Percentiles rank a stretch among this genome's conserved stretches.
Conservation (phyloP, 2,329 filamentous ascomycete species). For the Arthrinium puccinioides region DNA sequence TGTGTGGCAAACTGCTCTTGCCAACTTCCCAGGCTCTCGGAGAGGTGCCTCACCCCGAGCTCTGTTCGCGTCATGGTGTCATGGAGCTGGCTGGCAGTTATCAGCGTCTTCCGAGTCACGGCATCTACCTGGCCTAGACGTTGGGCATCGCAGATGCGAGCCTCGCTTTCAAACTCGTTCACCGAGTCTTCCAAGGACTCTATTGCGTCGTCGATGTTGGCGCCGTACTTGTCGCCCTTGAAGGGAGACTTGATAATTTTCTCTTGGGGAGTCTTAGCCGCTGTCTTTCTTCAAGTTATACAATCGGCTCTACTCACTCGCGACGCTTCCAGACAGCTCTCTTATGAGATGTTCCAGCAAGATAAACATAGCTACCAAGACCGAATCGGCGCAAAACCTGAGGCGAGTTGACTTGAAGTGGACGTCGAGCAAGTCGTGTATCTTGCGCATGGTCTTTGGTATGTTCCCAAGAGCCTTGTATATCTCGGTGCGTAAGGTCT, state of each 20-base stretch:
- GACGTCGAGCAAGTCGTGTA: conserved; percentile 6
- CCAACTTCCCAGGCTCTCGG: not conserved
- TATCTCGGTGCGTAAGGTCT: conserved; percentile 7
- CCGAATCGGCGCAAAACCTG: conserved; percentile 6
- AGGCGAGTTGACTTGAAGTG: conserved; percentile 7
- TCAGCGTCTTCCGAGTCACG: not conserved
- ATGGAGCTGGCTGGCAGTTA: not conserved
- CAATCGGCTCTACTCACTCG: conserved; percentile 5
- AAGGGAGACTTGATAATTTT: conserved; percentile 7
- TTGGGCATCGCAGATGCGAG: conserved; percentile 6
- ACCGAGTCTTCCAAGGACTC: conserved; percentile 4
- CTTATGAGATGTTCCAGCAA: conserved; percentile 8
- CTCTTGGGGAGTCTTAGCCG: no score
- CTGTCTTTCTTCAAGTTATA: no score
- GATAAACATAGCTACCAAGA: conserved; percentile 9
- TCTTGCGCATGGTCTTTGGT: conserved; percentile 5
- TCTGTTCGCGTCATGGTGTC: not conserved
- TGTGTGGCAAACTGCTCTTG: conserved; percentile 2
- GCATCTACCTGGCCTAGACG: conserved; percentile 7
- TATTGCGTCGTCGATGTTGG: conserved; percentile 5
- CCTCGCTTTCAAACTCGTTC: conserved; percentile 7
- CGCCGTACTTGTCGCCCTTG: conserved; percentile 8
- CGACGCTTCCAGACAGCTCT: conserved; percentile 7
- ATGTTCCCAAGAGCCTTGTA: conserved; percentile 8
- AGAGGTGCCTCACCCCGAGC: not conserved